phyloP scores from a whole-genome alignment of 1,284 basidiomycete species.

The Cutaneotrichosporon sp. region DNA sequence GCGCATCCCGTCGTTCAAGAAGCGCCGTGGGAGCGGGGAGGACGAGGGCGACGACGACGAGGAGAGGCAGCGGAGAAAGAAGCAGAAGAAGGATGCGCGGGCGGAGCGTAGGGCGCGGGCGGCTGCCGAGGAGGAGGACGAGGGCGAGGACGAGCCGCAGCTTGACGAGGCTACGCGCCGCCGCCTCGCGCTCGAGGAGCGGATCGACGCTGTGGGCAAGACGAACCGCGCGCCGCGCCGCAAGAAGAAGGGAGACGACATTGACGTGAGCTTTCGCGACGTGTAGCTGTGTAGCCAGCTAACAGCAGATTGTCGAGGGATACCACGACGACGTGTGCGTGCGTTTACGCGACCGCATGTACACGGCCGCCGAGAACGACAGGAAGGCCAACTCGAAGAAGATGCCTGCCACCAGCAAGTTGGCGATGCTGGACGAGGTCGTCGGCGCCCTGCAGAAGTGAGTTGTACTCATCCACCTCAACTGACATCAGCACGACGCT shows the following conservation, averaged over 20 bases:
- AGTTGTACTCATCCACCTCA: too few relatives aligned
- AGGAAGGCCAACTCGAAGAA: conserved; percentile 76
- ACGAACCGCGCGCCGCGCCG: conserved; percentile 66
- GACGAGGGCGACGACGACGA: conserved; percentile 57
- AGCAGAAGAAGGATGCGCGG: conserved; percentile 57
- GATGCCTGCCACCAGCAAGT: conserved; percentile 82
- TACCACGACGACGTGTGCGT: conserved; percentile 92
- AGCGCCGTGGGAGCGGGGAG: conserved; percentile 55
- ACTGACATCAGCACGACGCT: conserved; percentile 66
- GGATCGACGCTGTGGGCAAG: conserved; percentile 81
- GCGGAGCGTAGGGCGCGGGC: conserved; percentile 35
- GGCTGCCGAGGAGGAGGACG: conserved; percentile 21
- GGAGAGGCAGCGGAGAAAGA: conserved; percentile 52
- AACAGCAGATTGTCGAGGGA: conserved; percentile 65
- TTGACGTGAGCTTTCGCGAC: conserved; percentile 45
- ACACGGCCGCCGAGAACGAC: conserved; percentile 82
- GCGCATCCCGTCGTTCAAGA: conserved; percentile 51
- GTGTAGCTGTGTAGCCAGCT: not conserved
- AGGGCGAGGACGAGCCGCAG: conserved; percentile 48
- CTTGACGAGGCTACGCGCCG: conserved; percentile 34
- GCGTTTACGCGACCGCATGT: conserved; percentile 80
- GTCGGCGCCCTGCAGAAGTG: conserved; percentile 92
- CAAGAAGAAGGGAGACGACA: conserved; percentile 70
- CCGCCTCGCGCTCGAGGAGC: conserved; percentile 34
- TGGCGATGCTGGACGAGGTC: conserved; percentile 81